Evolutionary conservation across 2,329 filamentous ascomycete genomes (phyloP), one percentile per base, ranked within the genome.

Genomic region (Monosporascus sp.): DNA sequence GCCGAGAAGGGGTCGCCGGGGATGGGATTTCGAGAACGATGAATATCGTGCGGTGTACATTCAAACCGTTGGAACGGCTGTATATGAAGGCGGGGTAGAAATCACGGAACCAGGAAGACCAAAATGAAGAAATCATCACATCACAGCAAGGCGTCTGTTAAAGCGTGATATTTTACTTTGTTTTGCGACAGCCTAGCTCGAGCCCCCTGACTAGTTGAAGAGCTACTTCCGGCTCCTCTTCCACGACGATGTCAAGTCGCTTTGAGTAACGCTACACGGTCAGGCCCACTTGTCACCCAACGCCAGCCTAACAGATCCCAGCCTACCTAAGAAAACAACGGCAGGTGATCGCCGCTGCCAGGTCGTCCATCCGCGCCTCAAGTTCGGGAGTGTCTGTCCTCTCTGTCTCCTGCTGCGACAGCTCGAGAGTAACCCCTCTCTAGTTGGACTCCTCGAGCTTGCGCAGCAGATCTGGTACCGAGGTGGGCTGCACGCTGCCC

Each of bases 401-500:
- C 40, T 14, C 40, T 5, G 6, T 20, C 38, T 46, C 14, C 43
- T 22, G 43, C 43, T 17, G 17, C 43, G 43, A 17, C 19, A 45
- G 43, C 46, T 37, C 40, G 38, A 38, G 20, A 22, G 48, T 26
- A 17, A 26, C 61, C 63, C 52, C 51, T 50, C 57, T 63, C 66
- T 76, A 78, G 47, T 72, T 72, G 61, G 79, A 72, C 62, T 83
- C 81, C 64, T 84, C 81, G 60, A 83, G 69, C 64, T 80, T 84
- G 57, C 79, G 72, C 61, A 84, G 66, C 58, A 83, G 76, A 34
- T 79, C 75, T 11, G 91, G 88, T 43, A 97, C 91, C 7, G 91
- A 91, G 63, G 88, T 92, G 1, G 91, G 89, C 49, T 91, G 90
- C 58, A 95, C 81, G 64, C 85, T 90, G 43, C 93, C 94, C 67